Evolutionary conservation across 2,329 filamentous ascomycete species (phyloP), one percentile per base, ranked within the genome.

Genomic region (Fusarium sacchari): DNA sequence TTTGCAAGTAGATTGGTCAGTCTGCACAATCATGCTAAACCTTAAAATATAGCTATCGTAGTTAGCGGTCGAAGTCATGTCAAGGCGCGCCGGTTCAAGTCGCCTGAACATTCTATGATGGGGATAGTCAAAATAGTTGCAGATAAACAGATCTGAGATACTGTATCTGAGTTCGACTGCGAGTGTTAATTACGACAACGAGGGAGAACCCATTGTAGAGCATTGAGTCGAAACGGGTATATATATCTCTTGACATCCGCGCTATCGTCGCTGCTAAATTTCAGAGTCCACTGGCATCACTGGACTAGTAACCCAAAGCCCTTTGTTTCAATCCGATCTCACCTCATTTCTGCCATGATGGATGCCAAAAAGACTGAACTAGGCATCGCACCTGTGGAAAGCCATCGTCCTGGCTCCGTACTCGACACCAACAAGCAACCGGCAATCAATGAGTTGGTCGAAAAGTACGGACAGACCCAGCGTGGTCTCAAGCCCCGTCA

Each of bases 401-500:
- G 44, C 37, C 30, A 26, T 15, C 43, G 24, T 18, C 30, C 34
- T 13, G 61, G 55, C 20, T 36, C 37, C 11, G 7, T 60, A 1
- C 44, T 49, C 0, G 55, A 50, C 46, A 10, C 22, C 7, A 11
- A n/a, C 3, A 2, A 14, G 0, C 8, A 49, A 32, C 22, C 28
- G 15, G 28, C 18, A 18, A 7, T 37, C 20, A 60, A 50, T 50
- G 61, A 60, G 4, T 36, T 64, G 5, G 47, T 39, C 9, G n/a
- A 60, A 7, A 67, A 77, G 42, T 80, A 81, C 44, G 80, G 80
- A 22, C 74, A 79, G 64, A 81, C 80, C 12, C 62, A 77, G 24
- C 79, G 79, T 46, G 79, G 80, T 50, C 76, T 81, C 5, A 77
- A 77, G 7, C 71, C 83, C 14, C 83, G 84, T 26, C 84, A 85